These are phyloP conservation scores for Fusarium sp. DNA, from an alignment of 2,329 filamentous ascomycete genomes.

Conservation along the genomic window DNA sequence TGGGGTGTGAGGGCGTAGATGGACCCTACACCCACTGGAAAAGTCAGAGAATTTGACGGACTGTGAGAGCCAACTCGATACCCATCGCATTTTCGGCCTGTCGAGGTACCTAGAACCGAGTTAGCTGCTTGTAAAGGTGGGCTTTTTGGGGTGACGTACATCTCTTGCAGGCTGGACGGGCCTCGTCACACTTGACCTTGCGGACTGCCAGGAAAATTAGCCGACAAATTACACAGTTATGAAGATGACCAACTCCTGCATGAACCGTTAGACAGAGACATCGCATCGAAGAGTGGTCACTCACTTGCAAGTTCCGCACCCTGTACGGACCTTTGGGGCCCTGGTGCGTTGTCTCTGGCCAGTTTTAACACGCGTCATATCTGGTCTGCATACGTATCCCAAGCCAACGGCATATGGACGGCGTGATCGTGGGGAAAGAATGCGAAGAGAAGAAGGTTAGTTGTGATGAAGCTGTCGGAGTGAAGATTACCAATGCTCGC, in stretches of 20 bases:
- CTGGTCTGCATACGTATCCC: background rate
- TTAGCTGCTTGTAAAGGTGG: background rate
- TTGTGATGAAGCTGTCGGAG: background rate
- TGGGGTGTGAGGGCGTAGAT: background rate
- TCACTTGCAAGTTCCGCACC: constrained; percentile 30
- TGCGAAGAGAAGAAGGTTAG: background rate
- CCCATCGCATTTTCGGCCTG: constrained; percentile 26
- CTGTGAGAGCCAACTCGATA: background rate
- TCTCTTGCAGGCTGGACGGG: constrained; percentile 2
- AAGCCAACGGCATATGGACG: background rate
- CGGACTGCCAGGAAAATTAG: constrained; percentile 5
- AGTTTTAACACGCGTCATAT: constrained; percentile 26
- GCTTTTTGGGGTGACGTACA: background rate
- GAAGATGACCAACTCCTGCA: constrained; percentile 14
- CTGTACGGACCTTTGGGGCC: constrained; percentile 17
- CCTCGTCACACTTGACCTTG: constrained; percentile 28
- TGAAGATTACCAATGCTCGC: background rate
- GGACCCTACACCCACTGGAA: background rate
- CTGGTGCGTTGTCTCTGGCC: constrained; percentile 12
- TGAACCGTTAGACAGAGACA: fast-evolving
- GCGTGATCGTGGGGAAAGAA: background rate
- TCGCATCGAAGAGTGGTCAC: background rate
- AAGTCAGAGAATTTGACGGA: too few species aligned
- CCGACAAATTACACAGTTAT: fast-evolving
- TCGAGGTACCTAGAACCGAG: constrained; percentile 6